Base-by-base conservation (phyloP, 371 early-diverging fungal species). In the Coemansia sp. region DNA sequence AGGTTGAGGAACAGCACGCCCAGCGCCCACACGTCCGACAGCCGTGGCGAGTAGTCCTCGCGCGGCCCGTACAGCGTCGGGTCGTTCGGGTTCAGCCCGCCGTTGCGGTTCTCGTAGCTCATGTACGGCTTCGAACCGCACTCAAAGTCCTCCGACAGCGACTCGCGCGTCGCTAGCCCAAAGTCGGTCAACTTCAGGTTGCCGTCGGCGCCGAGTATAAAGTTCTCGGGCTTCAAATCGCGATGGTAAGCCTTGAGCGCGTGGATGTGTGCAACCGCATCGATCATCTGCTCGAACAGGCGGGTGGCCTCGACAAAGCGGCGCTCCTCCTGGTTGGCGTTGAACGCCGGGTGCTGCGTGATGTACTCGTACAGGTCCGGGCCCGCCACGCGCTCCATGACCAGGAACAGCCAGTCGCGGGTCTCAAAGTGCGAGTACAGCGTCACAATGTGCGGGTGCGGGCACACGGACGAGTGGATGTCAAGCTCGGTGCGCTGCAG, bases 191-290 rank as follows among this genome's bases (percentile, higher is more conserved):
- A 74, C 70, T 91, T 90, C 50, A 86, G 77, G 49, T 70, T 62
- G 33, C 78, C 81, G 12, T 77, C 66, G 6, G 57, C 82, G 67
- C 55, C 77, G 46, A 94, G 77, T 53, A 94, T 81, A 66, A 94
- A 87, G 81, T 95, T 95, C 77, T 95, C 96, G 10, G 95, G 94
- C 70, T 94, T 95, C 55, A 95, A 71, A 71, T 95, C 96, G 54
- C 95, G 88, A 79, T 95, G 96, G 61, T 87, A 88, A 33, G 93
- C 81, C 47, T 89, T 87, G 52, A 82, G 83, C 12, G 82, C 71
- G 69, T 95, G 95, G 64, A 90, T 88, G 80, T 89, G 86, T 9
- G 83, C 75, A 1, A 95, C 90, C 0, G 93, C 93, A 54, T 87
- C 87, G 31, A 91, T 77, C 59, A 94, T 90, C 67, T 95, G 92